These are phyloP conservation scores for Aspergillus puulaauensis DNA, from an alignment of 2,329 filamentous ascomycete species.

Conservation along the genomic window DNA sequence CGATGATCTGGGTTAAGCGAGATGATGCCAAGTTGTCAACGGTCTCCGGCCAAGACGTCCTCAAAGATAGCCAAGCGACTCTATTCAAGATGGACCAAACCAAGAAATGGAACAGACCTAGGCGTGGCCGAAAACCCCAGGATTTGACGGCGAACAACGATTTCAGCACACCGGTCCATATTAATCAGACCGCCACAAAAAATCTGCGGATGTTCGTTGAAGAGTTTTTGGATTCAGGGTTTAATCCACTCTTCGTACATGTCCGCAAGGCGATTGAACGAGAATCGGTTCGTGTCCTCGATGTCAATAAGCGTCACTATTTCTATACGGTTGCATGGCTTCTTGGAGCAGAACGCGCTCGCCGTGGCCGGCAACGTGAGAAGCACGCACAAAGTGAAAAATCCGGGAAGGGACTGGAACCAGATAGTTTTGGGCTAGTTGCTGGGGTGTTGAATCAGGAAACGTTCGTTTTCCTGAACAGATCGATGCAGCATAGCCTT, in stretches of 20 bases:
- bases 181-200: slow-evolving; percentile 72
- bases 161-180: slow-evolving; percentile 69
- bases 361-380: slow-evolving; percentile 61
- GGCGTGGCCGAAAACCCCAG: slow-evolving; percentile 60
- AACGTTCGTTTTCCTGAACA: slow-evolving; percentile 85
- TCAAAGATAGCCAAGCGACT: slow-evolving; percentile 69
- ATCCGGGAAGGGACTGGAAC: slow-evolving; percentile 56
- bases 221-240: slow-evolving; percentile 91
- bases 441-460: slow-evolving; percentile 91
- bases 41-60: slow-evolving; percentile 82
- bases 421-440: slow-evolving; percentile 79
- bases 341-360: slow-evolving; percentile 75
- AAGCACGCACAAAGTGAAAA: slow-evolving; percentile 50
- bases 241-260: slow-evolving; percentile 86
- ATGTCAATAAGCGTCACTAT: slow-evolving; percentile 78
- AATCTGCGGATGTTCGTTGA: slow-evolving; percentile 81
- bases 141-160: slow-evolving; percentile 63
- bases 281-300: slow-evolving; percentile 77
- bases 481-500: slow-evolving; percentile 73
- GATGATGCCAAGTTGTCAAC: slow-evolving; percentile 82
- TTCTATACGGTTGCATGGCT: slow-evolving; percentile 96
- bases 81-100: slow-evolving; percentile 85
- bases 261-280: slow-evolving; percentile 86
- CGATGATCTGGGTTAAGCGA: slow-evolving; percentile 94
- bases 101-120: slow-evolving; percentile 87